A percentile compares a stretch with the other conserved stretches of the same genome.
Conservation (phyloP, 1,284 basidiomycete species). For the Thecaphora frezii region DNA sequence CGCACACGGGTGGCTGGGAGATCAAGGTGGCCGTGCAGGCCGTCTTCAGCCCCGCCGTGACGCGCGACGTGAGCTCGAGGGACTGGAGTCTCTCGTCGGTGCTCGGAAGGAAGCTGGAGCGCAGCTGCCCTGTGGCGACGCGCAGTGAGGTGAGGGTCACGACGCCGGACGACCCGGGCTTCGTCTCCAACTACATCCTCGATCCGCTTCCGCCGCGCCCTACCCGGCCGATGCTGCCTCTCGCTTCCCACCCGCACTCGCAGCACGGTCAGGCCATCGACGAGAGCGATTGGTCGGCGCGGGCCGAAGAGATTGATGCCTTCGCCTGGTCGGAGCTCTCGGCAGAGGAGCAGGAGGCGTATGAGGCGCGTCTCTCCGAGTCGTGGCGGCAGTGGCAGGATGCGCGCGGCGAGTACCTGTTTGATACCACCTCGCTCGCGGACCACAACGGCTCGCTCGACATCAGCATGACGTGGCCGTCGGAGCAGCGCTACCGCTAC, state of each 20-base stretch:
- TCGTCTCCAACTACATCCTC: constrained; percentile 5
- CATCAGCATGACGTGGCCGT: constrained; percentile 59
- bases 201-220: constrained; percentile 10
- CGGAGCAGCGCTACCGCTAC: constrained; percentile 60
- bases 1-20: constrained; percentile 64
- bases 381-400: constrained; percentile 6
- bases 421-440: constrained; percentile 3
- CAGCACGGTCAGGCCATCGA: too few relatives aligned
- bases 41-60: constrained; percentile 70
- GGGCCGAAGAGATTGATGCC: too few relatives aligned
- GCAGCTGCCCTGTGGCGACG: constrained; percentile 36
- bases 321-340: too few relatives aligned
- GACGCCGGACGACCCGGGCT: constrained; percentile 12
- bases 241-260: too few relatives aligned
- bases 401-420: constrained; percentile 21
- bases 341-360: too few relatives aligned
- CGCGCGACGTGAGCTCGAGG: constrained; percentile 13
- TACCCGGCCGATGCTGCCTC: too few relatives aligned
- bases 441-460: constrained; percentile 22
- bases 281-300: too few relatives aligned
- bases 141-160: constrained; percentile 24
- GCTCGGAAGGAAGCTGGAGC: constrained; percentile 21
- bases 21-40: constrained; percentile 77
- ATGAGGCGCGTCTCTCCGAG: too few relatives aligned
- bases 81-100: constrained; percentile 42